Conservation (phyloP, 306 rosid species). For the Albizia julibrissin region DNA sequence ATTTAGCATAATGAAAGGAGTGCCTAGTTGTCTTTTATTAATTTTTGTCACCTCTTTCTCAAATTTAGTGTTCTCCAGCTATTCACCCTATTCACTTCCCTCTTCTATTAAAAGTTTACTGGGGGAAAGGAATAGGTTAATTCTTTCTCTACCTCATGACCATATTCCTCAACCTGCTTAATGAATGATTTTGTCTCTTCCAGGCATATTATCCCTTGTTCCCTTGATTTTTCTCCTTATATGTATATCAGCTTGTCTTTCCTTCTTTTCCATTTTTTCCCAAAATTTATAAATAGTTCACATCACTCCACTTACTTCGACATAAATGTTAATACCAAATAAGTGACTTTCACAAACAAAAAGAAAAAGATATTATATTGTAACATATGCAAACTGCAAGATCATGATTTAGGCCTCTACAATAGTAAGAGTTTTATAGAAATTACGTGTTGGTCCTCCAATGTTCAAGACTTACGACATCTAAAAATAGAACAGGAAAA, state of each 20-base stretch:
- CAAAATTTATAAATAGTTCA: background rate
- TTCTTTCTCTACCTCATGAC: background rate
- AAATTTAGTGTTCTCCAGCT: background rate
- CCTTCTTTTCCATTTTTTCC: background rate
- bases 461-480: conserved; percentile 87
- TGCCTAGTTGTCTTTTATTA: background rate
- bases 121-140: background rate
- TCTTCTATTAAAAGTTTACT: background rate
- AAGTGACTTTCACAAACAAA: conserved; percentile 2
- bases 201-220: background rate
- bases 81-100: background rate
- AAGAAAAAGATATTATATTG: background rate
- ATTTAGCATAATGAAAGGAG: background rate
- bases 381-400: conserved; percentile 21
- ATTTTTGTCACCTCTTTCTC: background rate
- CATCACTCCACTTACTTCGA: conserved; percentile 25
- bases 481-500: conserved; percentile 34
- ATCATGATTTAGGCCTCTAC: conserved; percentile 3
- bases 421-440: conserved; percentile 20
- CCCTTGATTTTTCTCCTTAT: background rate
- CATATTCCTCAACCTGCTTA: background rate
- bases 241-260: background rate
- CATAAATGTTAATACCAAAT: conserved; percentile 9
- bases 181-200: background rate
- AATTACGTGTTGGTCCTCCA: conserved; percentile 84